phyloP scores from a whole-genome alignment of 2,329 filamentous ascomycete genomes.

The Aplosporella prunicola region DNA sequence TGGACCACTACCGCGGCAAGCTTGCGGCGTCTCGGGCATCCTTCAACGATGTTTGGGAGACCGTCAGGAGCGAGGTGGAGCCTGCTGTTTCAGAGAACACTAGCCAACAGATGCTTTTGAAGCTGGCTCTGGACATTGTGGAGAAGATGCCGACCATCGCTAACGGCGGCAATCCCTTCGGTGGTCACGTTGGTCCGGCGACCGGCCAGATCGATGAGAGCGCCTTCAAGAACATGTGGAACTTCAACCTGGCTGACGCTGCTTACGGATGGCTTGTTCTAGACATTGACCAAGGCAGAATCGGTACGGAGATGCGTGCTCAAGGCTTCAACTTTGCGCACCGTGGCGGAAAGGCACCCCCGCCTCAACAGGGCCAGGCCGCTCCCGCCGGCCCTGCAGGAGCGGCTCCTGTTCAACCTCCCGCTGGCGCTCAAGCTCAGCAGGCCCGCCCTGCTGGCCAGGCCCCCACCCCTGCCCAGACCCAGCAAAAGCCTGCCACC shows the following conservation, averaged over 20 bases:
- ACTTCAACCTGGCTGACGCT: conserved; percentile 96
- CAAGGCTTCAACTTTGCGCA: conserved; percentile 99
- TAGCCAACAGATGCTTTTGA: conserved; percentile 81
- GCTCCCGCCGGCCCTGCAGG: conserved; percentile 19
- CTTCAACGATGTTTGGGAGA: conserved; percentile 99
- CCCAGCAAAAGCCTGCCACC: conserved; percentile 29
- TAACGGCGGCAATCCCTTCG: conserved; percentile 93
- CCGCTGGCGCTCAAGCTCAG: conserved; percentile 11
- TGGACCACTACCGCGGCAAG: conserved; percentile 98
- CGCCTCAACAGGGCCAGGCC: too few relatives aligned
- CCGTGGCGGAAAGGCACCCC: conserved; percentile 62
- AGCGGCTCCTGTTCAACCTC: conserved; percentile 19
- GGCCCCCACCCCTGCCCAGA: conserved; percentile 30
- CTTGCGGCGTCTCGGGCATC: conserved; percentile 95
- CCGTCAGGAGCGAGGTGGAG: conserved; percentile 91
- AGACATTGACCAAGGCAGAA: conserved; percentile 89
- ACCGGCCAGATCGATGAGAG: conserved; percentile 94
- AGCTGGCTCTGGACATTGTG: conserved; percentile 87
- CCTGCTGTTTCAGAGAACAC: conserved; percentile 89
- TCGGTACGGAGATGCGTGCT: conserved; percentile 96
- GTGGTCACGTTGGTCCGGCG: conserved; percentile 65
- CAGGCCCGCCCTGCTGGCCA: conserved; percentile 24
- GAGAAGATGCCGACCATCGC: conserved; percentile 95
- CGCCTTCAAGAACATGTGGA: conserved; percentile 99
- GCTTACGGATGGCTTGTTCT: conserved; percentile 93